Base-by-base conservation (phyloP, 2,329 filamentous ascomycete species). In the Leptographium galeiforme region DNA sequence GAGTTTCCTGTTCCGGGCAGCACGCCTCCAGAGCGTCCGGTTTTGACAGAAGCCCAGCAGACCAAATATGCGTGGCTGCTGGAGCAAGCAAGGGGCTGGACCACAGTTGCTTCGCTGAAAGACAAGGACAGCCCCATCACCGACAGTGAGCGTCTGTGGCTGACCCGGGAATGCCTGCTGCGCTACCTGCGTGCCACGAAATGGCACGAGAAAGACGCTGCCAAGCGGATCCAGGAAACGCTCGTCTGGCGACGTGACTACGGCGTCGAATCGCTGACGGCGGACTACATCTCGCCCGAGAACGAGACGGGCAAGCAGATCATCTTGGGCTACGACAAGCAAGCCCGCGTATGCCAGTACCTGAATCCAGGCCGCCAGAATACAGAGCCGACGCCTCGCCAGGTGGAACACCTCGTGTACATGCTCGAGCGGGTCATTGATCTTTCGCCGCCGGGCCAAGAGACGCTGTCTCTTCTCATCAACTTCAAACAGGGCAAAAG, bases 301-400 rank as follows among this genome's bases (percentile, higher is more conserved):
- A 95, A 96, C 67, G 89, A 91, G 72, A 97, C 91, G 11, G 93
- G 93, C 60, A 98, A 98, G 74, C 91, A 97, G 68, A 77, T 95
- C 55, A 76, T 95, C 55, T 69, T 93, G 19, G 93, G 93, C 44
- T 98, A 82, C 68, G 93, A 98, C 71, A 87, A 84, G 55, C 74
- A 88, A 56, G 85, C 78, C 50, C 77, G 91, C n/a, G 89, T 90
- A 2, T 96, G 90, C 67, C 81, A 93, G 63, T 96, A 96, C 70
- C 78, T 98, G 56, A 85, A 86, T 65, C 93, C 93, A 1, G 87
- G 84, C 36, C 82, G 85, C 60, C 93, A 98, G 71, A 98, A 98
- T 73, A 97, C 93, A 1, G 84, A 94, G 61, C 78, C 82, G 54
- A 86, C 82, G 57, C 87, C 89, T 40, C 79, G 88, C 61, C 93